phyloP scores from a whole-genome alignment of 1,284 basidiomycete genomes.

The Cutaneotrichosporon sp. region DNA sequence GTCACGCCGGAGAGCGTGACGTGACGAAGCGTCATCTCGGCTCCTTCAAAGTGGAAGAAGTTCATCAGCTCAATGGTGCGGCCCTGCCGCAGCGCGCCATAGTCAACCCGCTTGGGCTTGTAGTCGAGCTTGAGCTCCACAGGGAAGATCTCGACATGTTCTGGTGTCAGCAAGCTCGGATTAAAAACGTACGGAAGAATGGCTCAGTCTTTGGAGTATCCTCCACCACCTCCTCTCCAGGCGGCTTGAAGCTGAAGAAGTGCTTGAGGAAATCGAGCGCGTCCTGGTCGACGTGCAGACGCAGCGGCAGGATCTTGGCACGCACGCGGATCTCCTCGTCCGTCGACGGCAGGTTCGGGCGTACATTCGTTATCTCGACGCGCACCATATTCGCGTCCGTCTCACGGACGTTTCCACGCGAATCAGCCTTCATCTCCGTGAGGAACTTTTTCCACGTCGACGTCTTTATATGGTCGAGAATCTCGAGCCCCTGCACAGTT shows the following conservation, averaged over 20 bases:
- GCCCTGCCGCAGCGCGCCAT: conserved; percentile 83
- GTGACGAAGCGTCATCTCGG: conserved; percentile 94
- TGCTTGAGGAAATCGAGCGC: conserved; percentile 96
- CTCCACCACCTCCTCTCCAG: conserved; percentile 38
- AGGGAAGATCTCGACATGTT: conserved; percentile 57
- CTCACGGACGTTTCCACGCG: conserved; percentile 76
- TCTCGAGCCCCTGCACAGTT: conserved; percentile 69
- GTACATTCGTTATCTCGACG: conserved; percentile 69
- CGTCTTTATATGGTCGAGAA: conserved; percentile 94
- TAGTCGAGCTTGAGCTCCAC: conserved; percentile 86
- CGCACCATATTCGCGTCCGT: conserved; percentile 90
- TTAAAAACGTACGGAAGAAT: conserved; percentile 46
- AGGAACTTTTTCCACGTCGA: conserved; percentile 98
- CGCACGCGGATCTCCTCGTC: conserved; percentile 75
- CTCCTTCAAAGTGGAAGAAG: conserved; percentile 98
- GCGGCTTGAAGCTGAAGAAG: conserved; percentile 84
- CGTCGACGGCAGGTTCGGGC: conserved; percentile 56
- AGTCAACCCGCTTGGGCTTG: conserved; percentile 95
- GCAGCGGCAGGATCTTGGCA: conserved; percentile 82
- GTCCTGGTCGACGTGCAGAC: conserved; percentile 95
- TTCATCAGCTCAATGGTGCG: conserved; percentile 97
- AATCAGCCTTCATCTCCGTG: conserved; percentile 73
- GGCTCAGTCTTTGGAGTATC: conserved; percentile 32
- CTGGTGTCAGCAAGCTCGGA: conserved; percentile 17
- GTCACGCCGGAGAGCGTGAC: conserved; percentile 86